Base-by-base conservation (phyloP, 1,139 yeast genomes). In the Pichia sp. region DNA sequence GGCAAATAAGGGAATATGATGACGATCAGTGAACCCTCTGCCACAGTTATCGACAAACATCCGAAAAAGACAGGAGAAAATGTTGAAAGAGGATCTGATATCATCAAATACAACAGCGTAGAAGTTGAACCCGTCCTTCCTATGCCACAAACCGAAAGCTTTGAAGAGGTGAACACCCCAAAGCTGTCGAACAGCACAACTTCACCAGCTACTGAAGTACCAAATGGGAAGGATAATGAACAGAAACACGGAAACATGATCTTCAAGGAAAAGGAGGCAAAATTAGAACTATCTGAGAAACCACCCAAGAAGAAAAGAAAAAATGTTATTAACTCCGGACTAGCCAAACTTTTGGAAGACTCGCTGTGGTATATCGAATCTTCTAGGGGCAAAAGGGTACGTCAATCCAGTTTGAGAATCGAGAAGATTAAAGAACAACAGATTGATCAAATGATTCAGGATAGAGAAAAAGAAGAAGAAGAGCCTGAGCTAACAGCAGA, bases 291-390 rank as follows among this genome's bases (percentile, higher is more conserved):
- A 10, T n/a, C 19, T 3, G 19, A 4, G 37, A 34, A 34, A 7
- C 37, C 37, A 26, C 16, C 30, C 3, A 31, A 31, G 23, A 34
- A 34, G 46, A 46, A 39, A 26, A 40, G 25, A 18, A 22, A 41
- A 16, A 22, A 13, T 19, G 41, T 12, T 13, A 31, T 25, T 18
- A 30, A 22, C 21, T 26, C 37, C 3, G 37, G 37, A 12, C 8
- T 53, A 19, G 52, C 51, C 1, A 43, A 48, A 13, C 25, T 53
- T 10, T 42, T 53, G 21, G 52, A 48, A 21, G 54, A 48, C 23
- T 48, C 53, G 18, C 22, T 34, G 23, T 53, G 56, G 56, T 47
- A 53, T 47, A 46, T 44, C 16, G 50, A 50, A 36, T 40, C 49
- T 7, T 16, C 49, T 22, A 37, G 44, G 19, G 50, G 55, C 8